phyloP scores from a whole-genome alignment of 805 yeast genomes.

The Saturnispora kantuleensis region DNA sequence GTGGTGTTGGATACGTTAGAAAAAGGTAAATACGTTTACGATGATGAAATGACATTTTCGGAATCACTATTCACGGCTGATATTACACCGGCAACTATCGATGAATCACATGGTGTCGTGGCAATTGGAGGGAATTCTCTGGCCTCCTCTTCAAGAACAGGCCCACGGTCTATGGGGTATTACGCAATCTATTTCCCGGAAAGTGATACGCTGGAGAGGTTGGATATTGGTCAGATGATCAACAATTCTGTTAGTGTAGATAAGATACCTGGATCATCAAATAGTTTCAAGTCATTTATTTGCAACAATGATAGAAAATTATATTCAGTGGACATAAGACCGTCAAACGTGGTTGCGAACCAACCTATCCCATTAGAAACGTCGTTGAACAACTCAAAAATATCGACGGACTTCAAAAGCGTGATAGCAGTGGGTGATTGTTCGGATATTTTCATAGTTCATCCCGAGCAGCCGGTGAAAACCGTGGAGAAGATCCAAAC shows the following conservation, averaged over 20 bases:
- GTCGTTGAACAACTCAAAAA: constrained; percentile 65
- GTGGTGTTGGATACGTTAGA: background rate
- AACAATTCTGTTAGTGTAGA: constrained; percentile 66
- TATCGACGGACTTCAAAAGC: constrained; percentile 52
- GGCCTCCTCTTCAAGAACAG: constrained; percentile 34
- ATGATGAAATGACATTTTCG: constrained; percentile 2
- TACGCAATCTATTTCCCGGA: constrained; percentile 47
- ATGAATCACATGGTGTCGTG: constrained; percentile 19
- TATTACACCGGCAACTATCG: constrained; percentile 50
- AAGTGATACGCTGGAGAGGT: constrained; percentile 37
- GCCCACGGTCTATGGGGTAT: constrained; percentile 35
- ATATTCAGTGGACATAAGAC: constrained; percentile 51
- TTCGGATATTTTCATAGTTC: constrained; percentile 49
- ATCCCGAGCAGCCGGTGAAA: constrained; percentile 29
- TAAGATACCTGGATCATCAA: constrained; percentile 28
- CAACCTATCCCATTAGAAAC: constrained; percentile 43
- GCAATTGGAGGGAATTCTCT: constrained; percentile 38
- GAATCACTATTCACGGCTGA: constrained; percentile 29
- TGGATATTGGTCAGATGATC: constrained; percentile 68
- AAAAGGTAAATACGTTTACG: background rate
- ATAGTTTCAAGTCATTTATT: constrained; percentile 46
- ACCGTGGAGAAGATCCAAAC: constrained; percentile 28
- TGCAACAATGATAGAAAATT: constrained; percentile 79
- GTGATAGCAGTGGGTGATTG: constrained; percentile 73
- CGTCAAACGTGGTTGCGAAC: constrained; percentile 29